Evolutionary conservation across 306 rosid genomes (phyloP), one percentile per base, ranked within the genome.

Genomic region (Cucumis melo): DNA sequence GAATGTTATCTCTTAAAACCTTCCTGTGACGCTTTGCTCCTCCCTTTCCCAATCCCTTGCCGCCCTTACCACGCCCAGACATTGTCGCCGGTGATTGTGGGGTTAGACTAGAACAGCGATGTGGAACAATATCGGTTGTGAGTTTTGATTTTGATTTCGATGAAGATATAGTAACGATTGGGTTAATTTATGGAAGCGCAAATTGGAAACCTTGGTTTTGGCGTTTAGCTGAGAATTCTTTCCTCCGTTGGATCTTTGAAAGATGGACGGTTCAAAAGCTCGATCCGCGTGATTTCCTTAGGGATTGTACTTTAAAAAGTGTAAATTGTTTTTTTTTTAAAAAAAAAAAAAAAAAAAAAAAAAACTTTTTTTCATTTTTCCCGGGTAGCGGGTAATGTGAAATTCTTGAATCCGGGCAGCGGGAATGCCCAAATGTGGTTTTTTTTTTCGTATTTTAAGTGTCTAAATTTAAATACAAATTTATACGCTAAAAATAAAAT

Each of bases 11-110:
- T 19, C 88, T 29, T 5, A 87, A 81, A 0, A 87, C 90, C 88
- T 87, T 87, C 74, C 87, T 66, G 27, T 83, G 90, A 8, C 87
- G 86, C 72, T 87, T 87, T 0, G 90, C 90, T 46, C 90, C 90
- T 39, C 90, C 90, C 32, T 87, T 87, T 29, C 90, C 90, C 80
- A 85, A 75, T 0, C 90, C 90, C 87, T 87, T 87, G 39, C 90
- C 90, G 2, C 90, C 90, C 82, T 87, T 87, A 9, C 90, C 90
- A 3, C 87, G 90, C 0, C 90, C 90, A 0, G 90, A 85, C 90
- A 87, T 87, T 81, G 60, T 73, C 48, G 14, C 19, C 4, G 29
- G 1, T 12, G 46, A 67, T 3, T 42, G 5, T 6, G 4, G 19
- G 11, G 44, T 11, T 6, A 2, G 39, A 60, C 1, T 6, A 2